phyloP scores from a whole-genome alignment of 129 eudicot species.

The Ambrosia artemisiifolia region DNA sequence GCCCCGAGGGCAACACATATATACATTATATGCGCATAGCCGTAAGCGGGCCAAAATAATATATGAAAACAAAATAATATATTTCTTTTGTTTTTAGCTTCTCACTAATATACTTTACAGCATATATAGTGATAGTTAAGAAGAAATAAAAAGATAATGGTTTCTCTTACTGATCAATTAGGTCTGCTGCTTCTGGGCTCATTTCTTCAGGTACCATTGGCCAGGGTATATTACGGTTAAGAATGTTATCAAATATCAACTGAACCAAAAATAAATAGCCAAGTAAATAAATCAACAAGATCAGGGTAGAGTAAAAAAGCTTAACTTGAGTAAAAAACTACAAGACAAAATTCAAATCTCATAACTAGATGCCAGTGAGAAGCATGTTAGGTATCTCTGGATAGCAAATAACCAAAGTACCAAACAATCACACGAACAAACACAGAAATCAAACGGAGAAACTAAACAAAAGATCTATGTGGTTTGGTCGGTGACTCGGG shows the following conservation, averaged over 20 bases:
- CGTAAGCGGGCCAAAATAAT: too few relatives aligned
- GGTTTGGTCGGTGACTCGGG: too few relatives aligned
- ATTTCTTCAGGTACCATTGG: slow-evolving; percentile 89
- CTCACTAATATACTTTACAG: neutral
- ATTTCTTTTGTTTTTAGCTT: slow-evolving; percentile 9
- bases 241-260: slow-evolving; percentile 94
- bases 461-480: too few relatives aligned
- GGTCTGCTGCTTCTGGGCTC: slow-evolving; percentile 83
- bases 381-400: too few relatives aligned
- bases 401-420: too few relatives aligned
- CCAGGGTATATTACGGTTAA: slow-evolving; percentile 96
- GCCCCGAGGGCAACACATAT: too few relatives aligned
- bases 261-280: slow-evolving; percentile 31
- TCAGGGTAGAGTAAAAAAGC: neutral
- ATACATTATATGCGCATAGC: too few relatives aligned
- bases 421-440: too few relatives aligned
- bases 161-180: slow-evolving; percentile 76
- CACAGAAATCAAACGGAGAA: too few relatives aligned
- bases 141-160: neutral
- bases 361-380: neutral
- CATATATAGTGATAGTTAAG: neutral
- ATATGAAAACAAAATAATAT: slow-evolving; percentile 1
- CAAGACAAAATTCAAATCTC: neutral
- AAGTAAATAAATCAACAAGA: slow-evolving; percentile 14
- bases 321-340: neutral